Evolutionary conservation across 2,329 filamentous ascomycete genomes (phyloP).

Genomic region (Lizonia empirigonia): DNA sequence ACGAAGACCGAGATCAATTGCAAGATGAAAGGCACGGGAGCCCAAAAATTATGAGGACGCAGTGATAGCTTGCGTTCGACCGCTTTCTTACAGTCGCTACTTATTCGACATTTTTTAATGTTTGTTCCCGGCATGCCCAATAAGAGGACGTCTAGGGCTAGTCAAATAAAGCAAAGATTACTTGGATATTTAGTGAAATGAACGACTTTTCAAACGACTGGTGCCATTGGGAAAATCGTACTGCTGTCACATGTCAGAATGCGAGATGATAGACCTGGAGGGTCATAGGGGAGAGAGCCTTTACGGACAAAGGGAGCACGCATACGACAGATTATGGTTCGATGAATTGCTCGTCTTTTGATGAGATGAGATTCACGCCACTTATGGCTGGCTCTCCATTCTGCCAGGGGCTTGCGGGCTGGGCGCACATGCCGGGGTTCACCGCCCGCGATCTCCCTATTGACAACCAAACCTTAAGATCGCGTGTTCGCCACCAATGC

Average conservation of each 20-base stretch:
- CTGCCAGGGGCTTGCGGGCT: slow-evolving; percentile 13
- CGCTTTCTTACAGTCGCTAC: slow-evolving; percentile 10
- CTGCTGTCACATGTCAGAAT: background rate
- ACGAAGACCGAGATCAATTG: slow-evolving; percentile 3
- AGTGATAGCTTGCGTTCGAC: background rate
- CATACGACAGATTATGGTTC: slow-evolving; percentile 19
- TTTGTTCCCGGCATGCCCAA: slow-evolving; percentile 1
- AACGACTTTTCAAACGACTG: too few relatives aligned
- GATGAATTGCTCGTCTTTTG: slow-evolving; percentile 10
- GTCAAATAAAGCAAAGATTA: too few relatives aligned
- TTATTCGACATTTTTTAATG: slow-evolving; percentile 1
- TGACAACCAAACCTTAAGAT: slow-evolving; percentile 31
- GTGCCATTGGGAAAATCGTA: too few relatives aligned
- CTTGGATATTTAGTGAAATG: too few relatives aligned
- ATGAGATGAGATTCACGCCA: slow-evolving; percentile 44
- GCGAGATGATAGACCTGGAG: too few relatives aligned
- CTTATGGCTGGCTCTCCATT: slow-evolving; percentile 5
- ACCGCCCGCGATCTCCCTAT: slow-evolving; percentile 24
- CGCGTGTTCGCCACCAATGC: slow-evolving; percentile 28
- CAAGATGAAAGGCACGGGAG: background rate
- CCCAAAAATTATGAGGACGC: background rate
- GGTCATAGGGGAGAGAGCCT: too few relatives aligned
- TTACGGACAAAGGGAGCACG: background rate
- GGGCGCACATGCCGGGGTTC: slow-evolving; percentile 27
- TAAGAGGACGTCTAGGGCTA: too few relatives aligned